Evolutionary conservation across 2,329 filamentous ascomycete genomes (phyloP).

Genomic region (Apiospora sp.): DNA sequence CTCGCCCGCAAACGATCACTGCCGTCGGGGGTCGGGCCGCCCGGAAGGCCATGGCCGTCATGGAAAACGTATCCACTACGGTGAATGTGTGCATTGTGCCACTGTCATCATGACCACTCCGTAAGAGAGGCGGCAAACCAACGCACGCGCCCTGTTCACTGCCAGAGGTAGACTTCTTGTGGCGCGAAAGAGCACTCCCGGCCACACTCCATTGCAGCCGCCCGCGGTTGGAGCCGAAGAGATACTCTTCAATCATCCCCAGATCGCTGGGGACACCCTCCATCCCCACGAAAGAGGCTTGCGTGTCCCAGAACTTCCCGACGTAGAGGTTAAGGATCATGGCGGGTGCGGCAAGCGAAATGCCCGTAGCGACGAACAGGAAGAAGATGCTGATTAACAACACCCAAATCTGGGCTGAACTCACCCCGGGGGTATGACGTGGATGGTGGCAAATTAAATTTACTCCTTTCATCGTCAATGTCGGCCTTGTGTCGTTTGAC

Average conservation of each 20-base stretch:
- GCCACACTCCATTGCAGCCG: conserved; percentile 6
- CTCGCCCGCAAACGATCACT: conserved; percentile 30
- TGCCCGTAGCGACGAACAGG: no score
- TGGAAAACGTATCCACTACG: conserved; percentile 23
- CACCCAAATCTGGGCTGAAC: no score
- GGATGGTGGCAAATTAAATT: no score
- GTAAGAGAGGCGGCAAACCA: not conserved
- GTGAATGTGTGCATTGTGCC: not conserved
- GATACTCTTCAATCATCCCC: conserved; percentile 4
- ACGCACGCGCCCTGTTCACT: not conserved
- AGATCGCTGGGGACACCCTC: conserved; percentile 25
- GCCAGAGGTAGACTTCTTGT: not conserved
- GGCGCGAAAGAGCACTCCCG: conserved; percentile 12
- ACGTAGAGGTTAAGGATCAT: conserved; percentile 29
- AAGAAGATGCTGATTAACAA: no score
- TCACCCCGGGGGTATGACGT: no score
- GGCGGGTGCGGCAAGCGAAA: not conserved
- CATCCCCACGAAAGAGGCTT: conserved; percentile 29
- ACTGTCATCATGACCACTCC: no score
- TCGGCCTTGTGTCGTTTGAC: no score
- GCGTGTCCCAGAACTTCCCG: conserved; percentile 32
- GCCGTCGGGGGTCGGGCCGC: conserved; percentile 28
- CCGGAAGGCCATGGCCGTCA: conserved; percentile 27
- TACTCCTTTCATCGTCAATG: no score
- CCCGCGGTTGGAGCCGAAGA: conserved; percentile 1